Conservation (phyloP, 306 rosid genomes). For the Spatholobus suberectus region DNA sequence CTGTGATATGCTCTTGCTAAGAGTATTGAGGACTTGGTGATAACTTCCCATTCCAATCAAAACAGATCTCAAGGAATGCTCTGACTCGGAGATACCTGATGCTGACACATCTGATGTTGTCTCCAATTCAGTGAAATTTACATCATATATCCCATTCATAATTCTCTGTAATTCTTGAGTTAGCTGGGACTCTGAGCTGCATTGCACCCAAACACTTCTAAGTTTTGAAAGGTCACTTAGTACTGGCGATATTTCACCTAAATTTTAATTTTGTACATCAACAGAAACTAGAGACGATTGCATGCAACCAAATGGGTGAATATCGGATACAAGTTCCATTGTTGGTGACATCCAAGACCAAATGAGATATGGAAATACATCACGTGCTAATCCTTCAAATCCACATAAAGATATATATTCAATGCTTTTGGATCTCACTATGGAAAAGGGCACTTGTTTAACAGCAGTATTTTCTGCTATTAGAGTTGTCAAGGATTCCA, state of each 20-base stretch:
- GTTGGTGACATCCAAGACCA: no score
- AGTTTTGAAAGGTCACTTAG: not conserved
- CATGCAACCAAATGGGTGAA: no score
- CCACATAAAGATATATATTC: not conserved
- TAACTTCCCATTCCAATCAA: not conserved
- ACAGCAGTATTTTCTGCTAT: not conserved
- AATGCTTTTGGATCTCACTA: not conserved
- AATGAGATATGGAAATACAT: no score
- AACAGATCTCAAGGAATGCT: not conserved
- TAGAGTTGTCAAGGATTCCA: slow-evolving; percentile 2
- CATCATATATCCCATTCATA: not conserved
- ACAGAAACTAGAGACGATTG: no score
- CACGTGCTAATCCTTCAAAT: not conserved
- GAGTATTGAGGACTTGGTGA: not conserved
- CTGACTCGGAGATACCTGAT: not conserved
- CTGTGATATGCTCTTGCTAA: not conserved
- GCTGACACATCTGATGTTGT: not conserved
- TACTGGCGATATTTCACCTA: not conserved
- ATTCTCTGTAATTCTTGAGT: not conserved
- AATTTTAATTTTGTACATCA: no score
- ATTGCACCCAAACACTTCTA: not conserved
- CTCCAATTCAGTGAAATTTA: not conserved
- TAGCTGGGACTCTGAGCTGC: not conserved
- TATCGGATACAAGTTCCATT: no score
- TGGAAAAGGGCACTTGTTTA: not conserved